Evolutionary conservation across 345 rosid genomes (phyloP).

Genomic region (Pelargonium nanum): DNA sequence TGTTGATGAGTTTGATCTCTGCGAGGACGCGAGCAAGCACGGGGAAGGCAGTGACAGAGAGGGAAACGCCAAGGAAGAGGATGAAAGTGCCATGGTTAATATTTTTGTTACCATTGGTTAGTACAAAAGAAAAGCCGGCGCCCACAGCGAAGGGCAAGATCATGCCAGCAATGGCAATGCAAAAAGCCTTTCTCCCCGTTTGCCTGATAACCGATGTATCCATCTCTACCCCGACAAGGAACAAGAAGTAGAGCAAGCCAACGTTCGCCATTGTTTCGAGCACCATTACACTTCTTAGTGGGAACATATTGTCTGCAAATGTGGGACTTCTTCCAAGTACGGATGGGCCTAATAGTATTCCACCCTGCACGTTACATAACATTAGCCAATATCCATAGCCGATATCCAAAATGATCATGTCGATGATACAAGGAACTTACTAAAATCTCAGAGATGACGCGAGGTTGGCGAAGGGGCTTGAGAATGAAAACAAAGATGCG

Average conservation of each 20-base stretch:
- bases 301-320: constrained; percentile 12
- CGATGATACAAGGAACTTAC: constrained; percentile 12
- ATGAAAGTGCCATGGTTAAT: background rate
- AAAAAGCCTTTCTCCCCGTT: constrained; percentile 7
- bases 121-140: constrained; percentile 10
- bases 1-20: constrained; percentile 19
- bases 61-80: constrained; percentile 11
- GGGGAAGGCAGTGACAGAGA: constrained; percentile 19
- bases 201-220: constrained; percentile 10
- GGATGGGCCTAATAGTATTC: constrained; percentile 19
- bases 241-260: constrained; percentile 20
- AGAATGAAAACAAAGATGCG: constrained; percentile 23
- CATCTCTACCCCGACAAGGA: constrained; percentile 24
- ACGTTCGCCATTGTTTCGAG: constrained; percentile 21
- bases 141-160: constrained; percentile 15
- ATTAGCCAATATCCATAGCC: too few relatives aligned
- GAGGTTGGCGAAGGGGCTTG: constrained; percentile 33
- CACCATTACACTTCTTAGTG: constrained; percentile 8
- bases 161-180: constrained; percentile 9
- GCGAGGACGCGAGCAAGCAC: constrained; percentile 16
- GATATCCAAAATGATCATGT: too few relatives aligned
- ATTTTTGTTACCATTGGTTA: background rate
- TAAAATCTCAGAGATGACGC: constrained; percentile 28
- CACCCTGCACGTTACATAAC: too few relatives aligned
- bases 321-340: background rate